phyloP scores from a whole-genome alignment of 2,329 filamentous ascomycete genomes.

The Harringtonia lauricola region DNA sequence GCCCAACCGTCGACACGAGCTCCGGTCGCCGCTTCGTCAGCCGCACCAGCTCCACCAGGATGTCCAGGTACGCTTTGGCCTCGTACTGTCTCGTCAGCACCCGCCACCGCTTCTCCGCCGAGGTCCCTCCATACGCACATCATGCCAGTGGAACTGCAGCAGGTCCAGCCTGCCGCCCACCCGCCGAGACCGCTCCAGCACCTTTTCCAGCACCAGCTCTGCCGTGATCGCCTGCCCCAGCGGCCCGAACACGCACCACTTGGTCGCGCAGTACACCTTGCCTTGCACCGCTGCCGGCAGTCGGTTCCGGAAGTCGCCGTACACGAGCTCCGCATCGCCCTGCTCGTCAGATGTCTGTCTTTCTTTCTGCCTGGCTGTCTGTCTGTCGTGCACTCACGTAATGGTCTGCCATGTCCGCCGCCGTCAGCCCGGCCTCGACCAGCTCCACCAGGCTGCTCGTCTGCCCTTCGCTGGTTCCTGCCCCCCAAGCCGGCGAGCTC shows the following conservation, averaged over 20 bases:
- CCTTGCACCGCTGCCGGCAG: slow-evolving; percentile 13
- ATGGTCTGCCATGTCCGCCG: slow-evolving; percentile 25
- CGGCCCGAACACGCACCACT: slow-evolving; percentile 23
- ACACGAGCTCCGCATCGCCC: slow-evolving; percentile 24
- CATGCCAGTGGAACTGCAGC: slow-evolving; percentile 24
- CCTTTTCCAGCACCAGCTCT: slow-evolving; percentile 16
- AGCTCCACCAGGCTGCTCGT: slow-evolving; percentile 16
- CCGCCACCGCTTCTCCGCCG: neutral
- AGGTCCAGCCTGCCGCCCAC: slow-evolving; percentile 21
- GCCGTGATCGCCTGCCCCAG: slow-evolving; percentile 13
- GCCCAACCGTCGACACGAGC: slow-evolving; percentile 19
- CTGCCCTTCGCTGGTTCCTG: slow-evolving; percentile 15
- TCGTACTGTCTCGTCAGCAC: slow-evolving; percentile 16
- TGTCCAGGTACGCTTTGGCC: slow-evolving; percentile 21
- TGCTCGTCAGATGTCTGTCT: slow-evolving; percentile 1
- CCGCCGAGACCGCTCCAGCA: slow-evolving; percentile 21
- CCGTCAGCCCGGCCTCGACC: slow-evolving; percentile 15
- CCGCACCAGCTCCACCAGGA: slow-evolving; percentile 19
- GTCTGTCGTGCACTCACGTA: slow-evolving; percentile 15
- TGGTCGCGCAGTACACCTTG: slow-evolving; percentile 21
- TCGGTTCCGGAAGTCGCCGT: slow-evolving; percentile 19
- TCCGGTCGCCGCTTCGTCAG: slow-evolving; percentile 17
- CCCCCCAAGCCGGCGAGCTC: slow-evolving; percentile 19
- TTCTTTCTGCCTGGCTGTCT: too few species aligned
- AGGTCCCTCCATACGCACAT: slow-evolving; percentile 15